Evolutionary conservation across 441 rosid genomes (phyloP).

Genomic region (Gossypium gossypioides): DNA sequence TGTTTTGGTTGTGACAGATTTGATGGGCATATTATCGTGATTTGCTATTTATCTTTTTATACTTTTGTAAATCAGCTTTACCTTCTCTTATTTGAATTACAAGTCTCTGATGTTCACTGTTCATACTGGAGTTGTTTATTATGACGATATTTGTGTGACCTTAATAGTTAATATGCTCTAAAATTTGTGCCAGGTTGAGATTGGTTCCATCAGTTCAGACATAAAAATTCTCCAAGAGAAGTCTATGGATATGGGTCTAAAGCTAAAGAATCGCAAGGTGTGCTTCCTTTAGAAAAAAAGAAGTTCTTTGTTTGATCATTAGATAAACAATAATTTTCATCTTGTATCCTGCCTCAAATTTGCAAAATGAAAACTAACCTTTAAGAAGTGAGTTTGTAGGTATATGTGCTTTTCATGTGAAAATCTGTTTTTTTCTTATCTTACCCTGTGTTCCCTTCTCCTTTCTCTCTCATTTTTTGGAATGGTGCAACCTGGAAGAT

Average conservation of each 20-base stretch:
- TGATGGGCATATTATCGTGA: neutral
- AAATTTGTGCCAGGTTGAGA: conserved; percentile 56
- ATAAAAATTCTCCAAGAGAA: conserved; percentile 95
- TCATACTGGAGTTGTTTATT: neutral
- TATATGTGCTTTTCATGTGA: neutral
- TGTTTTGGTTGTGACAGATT: neutral
- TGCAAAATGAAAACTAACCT: neutral
- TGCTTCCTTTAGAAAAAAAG: conserved; percentile 1
- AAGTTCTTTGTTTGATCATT: neutral
- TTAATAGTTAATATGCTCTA: neutral
- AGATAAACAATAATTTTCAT: conserved; percentile 1
- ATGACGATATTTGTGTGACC: neutral
- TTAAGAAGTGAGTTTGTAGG: neutral
- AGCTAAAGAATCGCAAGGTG: conserved; percentile 97
- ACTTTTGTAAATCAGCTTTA: neutral
- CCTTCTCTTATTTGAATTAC: neutral
- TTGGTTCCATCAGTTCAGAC: conserved; percentile 98
- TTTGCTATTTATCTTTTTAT: neutral
- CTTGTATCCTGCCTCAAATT: neutral
- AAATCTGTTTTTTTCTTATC: neutral
- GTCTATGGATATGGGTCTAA: conserved; percentile 99
- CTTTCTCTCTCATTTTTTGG: neutral
- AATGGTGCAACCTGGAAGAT: neutral
- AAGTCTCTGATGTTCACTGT: neutral
- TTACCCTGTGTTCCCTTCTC: neutral